Conservation (phyloP, 345 rosid species). For the Eucalyptus curtisii region DNA sequence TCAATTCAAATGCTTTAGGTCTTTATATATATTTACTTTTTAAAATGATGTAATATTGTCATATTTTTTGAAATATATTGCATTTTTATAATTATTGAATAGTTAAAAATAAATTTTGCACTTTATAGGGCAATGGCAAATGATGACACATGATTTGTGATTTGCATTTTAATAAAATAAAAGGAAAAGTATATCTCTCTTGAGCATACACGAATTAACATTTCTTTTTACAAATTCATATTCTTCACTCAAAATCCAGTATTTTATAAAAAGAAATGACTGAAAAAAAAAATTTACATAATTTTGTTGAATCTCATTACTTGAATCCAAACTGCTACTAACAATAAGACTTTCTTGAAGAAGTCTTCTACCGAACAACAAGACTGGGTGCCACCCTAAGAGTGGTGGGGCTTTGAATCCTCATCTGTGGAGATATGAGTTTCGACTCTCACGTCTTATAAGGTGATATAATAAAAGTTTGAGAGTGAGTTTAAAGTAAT, state of each 20-base stretch:
- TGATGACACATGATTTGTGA: background rate
- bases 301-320: background rate
- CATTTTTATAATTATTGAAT: background rate
- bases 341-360: rapidly evolving
- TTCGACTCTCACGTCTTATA: rapidly evolving
- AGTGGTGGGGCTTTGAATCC: too few species aligned
- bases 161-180: background rate
- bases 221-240: background rate
- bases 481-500: rapidly evolving
- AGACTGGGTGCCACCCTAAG: rapidly evolving
- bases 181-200: background rate
- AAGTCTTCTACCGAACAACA: rapidly evolving
- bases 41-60: background rate
- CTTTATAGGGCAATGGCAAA: background rate
- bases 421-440: rapidly evolving
- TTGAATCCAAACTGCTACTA: rapidly evolving
- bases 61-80: rapidly evolving
- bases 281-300: background rate
- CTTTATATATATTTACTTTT: background rate
- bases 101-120: background rate
- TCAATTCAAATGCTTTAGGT: background rate
- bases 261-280: background rate
- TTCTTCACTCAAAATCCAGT: background rate
- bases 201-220: background rate
- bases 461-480: rapidly evolving